Percentiles rank a stretch among this genome's conserved stretches.
Evolutionary conservation across 179 eudicot species (phyloP).

Genomic region (Carnegiea gigantea): DNA sequence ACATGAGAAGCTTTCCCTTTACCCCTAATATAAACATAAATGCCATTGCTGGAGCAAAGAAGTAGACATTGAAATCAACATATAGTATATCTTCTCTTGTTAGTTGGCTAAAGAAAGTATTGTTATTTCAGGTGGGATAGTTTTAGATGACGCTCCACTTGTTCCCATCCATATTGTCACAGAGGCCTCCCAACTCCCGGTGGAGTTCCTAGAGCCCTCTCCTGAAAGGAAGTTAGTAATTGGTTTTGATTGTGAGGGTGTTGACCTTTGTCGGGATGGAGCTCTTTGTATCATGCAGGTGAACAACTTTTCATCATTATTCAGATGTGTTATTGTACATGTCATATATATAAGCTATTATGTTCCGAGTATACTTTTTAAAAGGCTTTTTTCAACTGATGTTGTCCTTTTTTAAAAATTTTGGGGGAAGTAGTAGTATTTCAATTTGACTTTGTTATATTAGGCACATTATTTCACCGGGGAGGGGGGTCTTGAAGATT

Average conservation of each 20-base stretch:
- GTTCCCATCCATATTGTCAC: conserved; percentile 84
- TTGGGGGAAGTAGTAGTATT: neutral
- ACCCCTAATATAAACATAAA: neutral
- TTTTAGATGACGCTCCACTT: conserved; percentile 38
- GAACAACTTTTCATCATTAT: conserved; percentile 5
- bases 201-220: conserved; percentile 74
- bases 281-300: conserved; percentile 97
- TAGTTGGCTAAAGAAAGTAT: conserved; percentile 8
- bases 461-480: neutral
- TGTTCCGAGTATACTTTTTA: neutral
- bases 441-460: neutral
- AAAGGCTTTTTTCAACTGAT: neutral
- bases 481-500: neutral
- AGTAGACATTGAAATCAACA: neutral
- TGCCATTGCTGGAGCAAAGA: neutral
- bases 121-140: conserved; percentile 47
- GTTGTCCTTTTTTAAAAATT: no score
- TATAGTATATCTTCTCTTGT: neutral
- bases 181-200: conserved; percentile 75
- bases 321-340: neutral
- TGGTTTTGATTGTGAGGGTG: conserved; percentile 98
- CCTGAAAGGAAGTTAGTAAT: conserved; percentile 56
- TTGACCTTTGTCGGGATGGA: conserved; percentile 85
- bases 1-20: neutral
- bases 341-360: neutral